phyloP scores from a whole-genome alignment of 768 basidiomycete genomes.

The Rhizopogon salebrosus region DNA sequence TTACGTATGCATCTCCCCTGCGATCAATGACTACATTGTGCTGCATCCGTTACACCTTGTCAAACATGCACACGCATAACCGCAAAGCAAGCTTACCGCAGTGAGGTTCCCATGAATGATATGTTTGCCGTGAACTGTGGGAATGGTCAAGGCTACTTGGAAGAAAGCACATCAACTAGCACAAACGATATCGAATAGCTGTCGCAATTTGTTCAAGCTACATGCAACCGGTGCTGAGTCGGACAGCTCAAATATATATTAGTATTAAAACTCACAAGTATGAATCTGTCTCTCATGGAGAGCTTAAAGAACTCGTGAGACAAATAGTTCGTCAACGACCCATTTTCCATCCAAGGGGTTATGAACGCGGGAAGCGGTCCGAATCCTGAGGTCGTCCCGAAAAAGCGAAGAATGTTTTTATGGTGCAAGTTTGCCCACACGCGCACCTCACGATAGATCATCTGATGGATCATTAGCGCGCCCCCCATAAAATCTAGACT shows the following conservation, averaged over 20 bases:
- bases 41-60: neutral
- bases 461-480: neutral
- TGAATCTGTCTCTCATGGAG: conserved; percentile 3
- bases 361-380: conserved; percentile 18
- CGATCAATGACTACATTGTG: conserved; percentile 5
- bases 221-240: neutral
- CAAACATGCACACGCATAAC: neutral
- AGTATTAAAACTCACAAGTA: conserved; percentile 9
- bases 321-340: conserved; percentile 16
- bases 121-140: conserved; percentile 2
- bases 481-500: neutral
- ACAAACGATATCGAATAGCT: conserved; percentile 7
- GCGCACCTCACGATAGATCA: neutral
- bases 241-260: neutral
- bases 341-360: conserved; percentile 23
- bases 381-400: conserved; percentile 15
- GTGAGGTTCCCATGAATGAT: conserved; percentile 6
- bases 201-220: conserved; percentile 1
- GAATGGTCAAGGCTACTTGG: neutral
- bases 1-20: neutral
- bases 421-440: conserved; percentile 6
- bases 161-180: neutral
- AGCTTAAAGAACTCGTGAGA: neutral
- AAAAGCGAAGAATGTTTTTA: conserved; percentile 13
- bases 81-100: neutral